Evolutionary conservation across 805 yeast genomes (phyloP).

Genomic region (Yarrowia keelungensis): DNA sequence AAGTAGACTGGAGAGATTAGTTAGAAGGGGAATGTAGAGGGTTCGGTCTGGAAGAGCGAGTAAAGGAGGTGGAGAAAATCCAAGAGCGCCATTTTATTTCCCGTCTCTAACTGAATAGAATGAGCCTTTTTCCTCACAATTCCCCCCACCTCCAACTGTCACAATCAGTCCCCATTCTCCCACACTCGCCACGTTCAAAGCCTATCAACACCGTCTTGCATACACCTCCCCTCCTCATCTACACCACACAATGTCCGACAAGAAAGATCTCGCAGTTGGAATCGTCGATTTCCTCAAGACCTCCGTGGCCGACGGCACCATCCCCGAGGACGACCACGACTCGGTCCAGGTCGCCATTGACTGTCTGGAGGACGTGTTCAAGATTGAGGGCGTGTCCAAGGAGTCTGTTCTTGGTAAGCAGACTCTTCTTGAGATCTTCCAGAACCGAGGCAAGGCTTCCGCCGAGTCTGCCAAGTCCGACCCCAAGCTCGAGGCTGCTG

Average conservation of each 20-base stretch:
- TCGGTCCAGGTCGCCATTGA: slow-evolving; percentile 93
- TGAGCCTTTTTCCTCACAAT: too few species aligned
- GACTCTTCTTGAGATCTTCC: slow-evolving; percentile 59
- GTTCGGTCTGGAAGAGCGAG: background rate
- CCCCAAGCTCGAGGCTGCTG: slow-evolving; percentile 14
- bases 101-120: too few species aligned
- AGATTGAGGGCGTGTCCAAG: slow-evolving; percentile 59
- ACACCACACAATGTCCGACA: slow-evolving; percentile 38
- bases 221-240: background rate
- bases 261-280: slow-evolving; percentile 61
- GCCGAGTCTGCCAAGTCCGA: slow-evolving; percentile 1
- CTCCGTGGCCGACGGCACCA: slow-evolving; percentile 64
- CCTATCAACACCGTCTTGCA: too few species aligned
- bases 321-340: slow-evolving; percentile 81
- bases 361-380: slow-evolving; percentile 87
- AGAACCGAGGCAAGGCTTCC: slow-evolving; percentile 43
- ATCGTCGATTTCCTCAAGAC: slow-evolving; percentile 74
- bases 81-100: too few species aligned
- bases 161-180: too few species aligned
- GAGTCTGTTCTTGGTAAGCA: slow-evolving; percentile 47
- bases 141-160: too few species aligned
- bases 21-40: background rate
- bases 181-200: too few species aligned
- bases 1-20: background rate
- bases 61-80: too few species aligned